phyloP scores from a whole-genome alignment of 129 eudicot genomes.

The Centella asiatica region DNA sequence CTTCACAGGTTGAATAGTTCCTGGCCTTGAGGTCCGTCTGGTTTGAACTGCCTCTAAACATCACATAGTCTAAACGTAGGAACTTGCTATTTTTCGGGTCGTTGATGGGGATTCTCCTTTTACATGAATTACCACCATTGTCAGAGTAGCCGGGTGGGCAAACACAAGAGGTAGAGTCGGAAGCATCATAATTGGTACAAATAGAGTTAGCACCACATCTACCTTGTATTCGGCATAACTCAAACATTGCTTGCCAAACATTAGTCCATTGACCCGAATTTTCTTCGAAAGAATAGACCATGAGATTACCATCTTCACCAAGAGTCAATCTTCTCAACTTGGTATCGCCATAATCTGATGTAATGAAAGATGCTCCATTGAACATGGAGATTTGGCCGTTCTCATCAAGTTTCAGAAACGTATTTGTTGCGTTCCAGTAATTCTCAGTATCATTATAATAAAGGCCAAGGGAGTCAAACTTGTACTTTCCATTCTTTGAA shows the following conservation, averaged over 20 bases:
- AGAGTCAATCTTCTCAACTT: constrained; percentile 47
- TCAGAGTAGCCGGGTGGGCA: constrained; percentile 73
- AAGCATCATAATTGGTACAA: constrained; percentile 45
- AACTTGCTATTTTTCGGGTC: constrained; percentile 28
- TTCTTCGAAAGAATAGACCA: constrained; percentile 44
- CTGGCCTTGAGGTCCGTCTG: constrained; percentile 17
- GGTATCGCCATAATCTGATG: constrained; percentile 51
- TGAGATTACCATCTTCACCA: constrained; percentile 56
- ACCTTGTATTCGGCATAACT: constrained; percentile 47
- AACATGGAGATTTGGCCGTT: constrained; percentile 27
- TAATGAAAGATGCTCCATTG: constrained; percentile 15
- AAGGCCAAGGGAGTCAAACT: constrained; percentile 30
- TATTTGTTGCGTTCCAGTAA: constrained; percentile 25
- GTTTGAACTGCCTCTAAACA: constrained; percentile 45
- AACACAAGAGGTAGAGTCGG: constrained; percentile 37
- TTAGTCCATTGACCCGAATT: constrained; percentile 34
- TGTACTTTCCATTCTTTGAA: constrained; percentile 31
- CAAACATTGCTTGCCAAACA: constrained; percentile 65
- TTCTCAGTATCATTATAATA: constrained; percentile 16
- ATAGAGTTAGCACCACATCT: constrained; percentile 55
- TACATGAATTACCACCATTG: constrained; percentile 21
- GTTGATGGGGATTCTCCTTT: constrained; percentile 15
- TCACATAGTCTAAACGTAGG: constrained; percentile 64
- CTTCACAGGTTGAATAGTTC: constrained; percentile 40
- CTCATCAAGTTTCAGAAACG: constrained; percentile 20